Evolutionary conservation across 768 basidiomycete species (phyloP).

Genomic region (Russula brevipes): DNA sequence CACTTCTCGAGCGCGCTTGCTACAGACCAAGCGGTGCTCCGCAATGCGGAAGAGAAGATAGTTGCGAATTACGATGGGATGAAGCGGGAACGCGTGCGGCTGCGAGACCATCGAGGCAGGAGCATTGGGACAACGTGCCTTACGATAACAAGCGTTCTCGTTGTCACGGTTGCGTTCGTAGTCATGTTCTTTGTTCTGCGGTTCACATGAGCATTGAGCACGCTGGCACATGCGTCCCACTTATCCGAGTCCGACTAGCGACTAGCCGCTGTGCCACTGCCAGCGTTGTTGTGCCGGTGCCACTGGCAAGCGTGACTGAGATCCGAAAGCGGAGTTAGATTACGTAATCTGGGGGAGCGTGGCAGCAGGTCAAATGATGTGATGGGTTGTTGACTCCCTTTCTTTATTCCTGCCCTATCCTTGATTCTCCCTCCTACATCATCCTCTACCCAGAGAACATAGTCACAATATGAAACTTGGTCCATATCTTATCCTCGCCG

Average conservation of each 20-base stretch:
- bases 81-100: conserved; percentile 52
- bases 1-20: conserved; percentile 70
- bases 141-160: conserved; percentile 47
- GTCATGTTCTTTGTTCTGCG: conserved; percentile 71
- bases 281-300: too few relatives aligned
- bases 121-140: conserved; percentile 52
- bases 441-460: not conserved
- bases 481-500: not conserved
- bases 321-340: too few relatives aligned
- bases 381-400: too few relatives aligned
- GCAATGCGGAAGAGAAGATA: conserved; percentile 62
- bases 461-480: not conserved
- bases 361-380: too few relatives aligned
- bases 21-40: conserved; percentile 69
- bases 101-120: conserved; percentile 44
- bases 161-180: conserved; percentile 64
- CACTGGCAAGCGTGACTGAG: too few relatives aligned
- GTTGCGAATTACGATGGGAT: conserved; percentile 68
- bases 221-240: too few relatives aligned
- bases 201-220: conserved; percentile 38
- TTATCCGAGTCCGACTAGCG: too few relatives aligned
- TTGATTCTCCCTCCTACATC: not conserved
- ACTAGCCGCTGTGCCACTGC: too few relatives aligned
- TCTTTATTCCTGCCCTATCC: too few relatives aligned
- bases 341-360: too few relatives aligned